A percentile compares a stretch with the other conserved stretches of the same genome.
Evolutionary conservation across 2,329 filamentous ascomycete species (phyloP).

Genomic region (Trichoderma sp.): DNA sequence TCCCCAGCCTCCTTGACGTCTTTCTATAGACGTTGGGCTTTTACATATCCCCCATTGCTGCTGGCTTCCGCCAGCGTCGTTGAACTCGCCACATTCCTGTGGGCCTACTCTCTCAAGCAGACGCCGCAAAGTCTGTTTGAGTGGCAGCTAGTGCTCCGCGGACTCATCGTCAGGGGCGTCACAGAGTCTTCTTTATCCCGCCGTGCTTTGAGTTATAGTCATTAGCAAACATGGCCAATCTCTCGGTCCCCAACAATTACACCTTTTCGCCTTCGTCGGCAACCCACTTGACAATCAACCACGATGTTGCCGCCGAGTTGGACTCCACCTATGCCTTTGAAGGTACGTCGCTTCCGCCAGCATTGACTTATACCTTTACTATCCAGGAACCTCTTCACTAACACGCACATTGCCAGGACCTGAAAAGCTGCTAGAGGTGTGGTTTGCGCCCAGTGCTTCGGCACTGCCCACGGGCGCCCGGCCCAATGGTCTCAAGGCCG

Average conservation of each 20-base stretch:
- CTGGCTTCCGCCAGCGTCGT: slow-evolving; percentile 85
- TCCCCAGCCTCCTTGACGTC: slow-evolving; percentile 90
- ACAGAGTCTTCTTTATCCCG: slow-evolving; percentile 32
- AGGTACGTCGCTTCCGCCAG: slow-evolving; percentile 53
- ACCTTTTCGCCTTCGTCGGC: slow-evolving; percentile 81
- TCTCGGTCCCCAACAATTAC: slow-evolving; percentile 78
- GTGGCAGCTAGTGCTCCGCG: slow-evolving; percentile 96
- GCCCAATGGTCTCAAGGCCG: slow-evolving; percentile 81
- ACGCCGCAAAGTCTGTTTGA: slow-evolving; percentile 95
- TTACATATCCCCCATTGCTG: slow-evolving; percentile 59
- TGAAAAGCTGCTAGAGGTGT: slow-evolving; percentile 97
- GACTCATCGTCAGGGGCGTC: slow-evolving; percentile 52
- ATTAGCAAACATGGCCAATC: slow-evolving; percentile 69
- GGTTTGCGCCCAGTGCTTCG: slow-evolving; percentile 84
- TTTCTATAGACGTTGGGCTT: slow-evolving; percentile 63
- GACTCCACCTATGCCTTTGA: slow-evolving; percentile 97
- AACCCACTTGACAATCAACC: slow-evolving; percentile 94
- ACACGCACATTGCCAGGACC: slow-evolving; percentile 61
- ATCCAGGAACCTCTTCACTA: slow-evolving; percentile 11
- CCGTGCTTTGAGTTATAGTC: slow-evolving; percentile 28
- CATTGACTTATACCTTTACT: not conserved
- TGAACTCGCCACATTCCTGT: slow-evolving; percentile 66
- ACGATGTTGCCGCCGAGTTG: slow-evolving; percentile 87
- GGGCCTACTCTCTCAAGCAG: slow-evolving; percentile 98
- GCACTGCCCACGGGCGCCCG: slow-evolving; percentile 71